These are phyloP conservation scores for Hylodesmum podocarpum DNA, from an alignment of 306 rosid species.

Conservation along the genomic window DNA sequence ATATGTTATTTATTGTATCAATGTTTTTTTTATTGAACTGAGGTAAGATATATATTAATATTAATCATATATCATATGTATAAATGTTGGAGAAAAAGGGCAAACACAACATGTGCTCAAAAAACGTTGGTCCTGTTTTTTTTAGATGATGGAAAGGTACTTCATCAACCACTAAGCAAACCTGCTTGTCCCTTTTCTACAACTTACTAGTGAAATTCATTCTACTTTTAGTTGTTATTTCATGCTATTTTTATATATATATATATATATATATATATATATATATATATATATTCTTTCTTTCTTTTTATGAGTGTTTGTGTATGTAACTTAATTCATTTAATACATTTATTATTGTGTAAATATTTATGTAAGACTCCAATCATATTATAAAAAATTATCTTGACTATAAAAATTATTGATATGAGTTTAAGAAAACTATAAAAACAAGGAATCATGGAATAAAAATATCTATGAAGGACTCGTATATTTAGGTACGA, in stretches of 20 bases:
- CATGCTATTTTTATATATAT: too few relatives aligned
- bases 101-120: constrained; percentile 39
- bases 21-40: too few relatives aligned
- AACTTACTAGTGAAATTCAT: neutral
- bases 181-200: neutral
- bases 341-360: neutral
- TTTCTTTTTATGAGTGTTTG: neutral
- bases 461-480: neutral
- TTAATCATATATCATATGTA: neutral
- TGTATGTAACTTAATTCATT: neutral
- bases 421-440: neutral
- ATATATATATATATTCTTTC: neutral
- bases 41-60: too few relatives aligned
- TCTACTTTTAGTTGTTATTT: neutral
- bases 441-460: neutral
- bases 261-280: too few relatives aligned
- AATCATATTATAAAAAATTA: too few relatives aligned
- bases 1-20: too few relatives aligned
- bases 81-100: constrained; percentile 5
- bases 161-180: constrained; percentile 2
- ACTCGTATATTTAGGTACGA: neutral
- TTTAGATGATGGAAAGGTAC: neutral
- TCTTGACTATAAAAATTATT: neutral
- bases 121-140: constrained; percentile 24
- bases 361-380: neutral